Conservation (phyloP, 768 basidiomycete genomes). For the Leucosporidium yakuticum region DNA sequence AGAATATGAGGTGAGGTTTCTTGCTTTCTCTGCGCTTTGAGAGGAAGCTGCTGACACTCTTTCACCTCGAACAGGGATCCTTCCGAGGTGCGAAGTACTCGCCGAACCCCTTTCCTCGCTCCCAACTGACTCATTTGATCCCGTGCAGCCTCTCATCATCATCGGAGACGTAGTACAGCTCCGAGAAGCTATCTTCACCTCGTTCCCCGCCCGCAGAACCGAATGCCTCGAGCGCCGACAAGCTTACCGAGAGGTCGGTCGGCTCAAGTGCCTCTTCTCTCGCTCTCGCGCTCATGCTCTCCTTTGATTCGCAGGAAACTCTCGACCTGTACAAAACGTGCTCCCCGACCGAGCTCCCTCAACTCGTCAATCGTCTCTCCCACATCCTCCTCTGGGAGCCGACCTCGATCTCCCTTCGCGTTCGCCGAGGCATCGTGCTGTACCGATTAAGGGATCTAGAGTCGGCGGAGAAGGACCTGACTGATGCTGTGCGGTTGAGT, state of each 20-base stretch:
- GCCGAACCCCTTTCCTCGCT: neutral
- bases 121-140: neutral
- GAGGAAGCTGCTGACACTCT: no score
- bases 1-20: neutral
- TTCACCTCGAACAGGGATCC: constrained; percentile 3
- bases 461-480: constrained; percentile 15
- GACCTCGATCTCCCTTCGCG: constrained; percentile 14
- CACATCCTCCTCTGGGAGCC: constrained; percentile 29
- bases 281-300: no score
- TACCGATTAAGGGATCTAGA: constrained; percentile 22
- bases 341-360: constrained; percentile 3
- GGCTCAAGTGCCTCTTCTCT: no score
- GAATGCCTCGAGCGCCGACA: constrained; percentile 10
- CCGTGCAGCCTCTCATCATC: constrained; percentile 10
- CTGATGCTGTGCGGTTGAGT: constrained; percentile 10
- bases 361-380: constrained; percentile 18
- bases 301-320: constrained; percentile 6
- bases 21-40: no score
- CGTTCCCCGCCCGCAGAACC: constrained; percentile 12
- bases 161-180: constrained; percentile 33
- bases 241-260: constrained; percentile 5
- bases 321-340: constrained; percentile 9
- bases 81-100: neutral
- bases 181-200: constrained; percentile 25
- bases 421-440: constrained; percentile 13